Conservation (phyloP, 2,329 filamentous ascomycete species). For the Cercospora zeae-maydis region DNA sequence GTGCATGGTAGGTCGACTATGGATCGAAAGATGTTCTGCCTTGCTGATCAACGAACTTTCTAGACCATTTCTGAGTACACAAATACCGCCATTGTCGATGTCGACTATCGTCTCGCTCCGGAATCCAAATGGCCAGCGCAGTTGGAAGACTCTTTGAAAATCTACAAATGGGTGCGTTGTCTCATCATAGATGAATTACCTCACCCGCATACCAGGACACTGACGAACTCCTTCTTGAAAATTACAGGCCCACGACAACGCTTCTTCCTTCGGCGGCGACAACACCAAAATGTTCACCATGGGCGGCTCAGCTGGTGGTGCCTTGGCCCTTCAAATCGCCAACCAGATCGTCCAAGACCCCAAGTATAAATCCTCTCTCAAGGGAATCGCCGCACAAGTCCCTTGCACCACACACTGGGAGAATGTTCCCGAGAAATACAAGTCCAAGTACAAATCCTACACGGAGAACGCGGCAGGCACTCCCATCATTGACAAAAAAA, state of each 20-base stretch:
- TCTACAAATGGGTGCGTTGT: conserved; percentile 42
- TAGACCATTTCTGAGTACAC: conserved; percentile 22
- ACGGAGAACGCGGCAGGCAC: conserved; percentile 22
- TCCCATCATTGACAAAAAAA: conserved; percentile 26
- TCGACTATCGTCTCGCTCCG: conserved; percentile 46
- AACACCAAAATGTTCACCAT: conserved; percentile 25
- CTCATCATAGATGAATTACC: not conserved
- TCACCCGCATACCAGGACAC: too few species aligned
- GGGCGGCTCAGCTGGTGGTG: conserved; percentile 32
- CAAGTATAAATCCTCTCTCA: conserved; percentile 31
- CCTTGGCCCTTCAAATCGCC: conserved; percentile 24
- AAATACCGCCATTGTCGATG: conserved; percentile 36
- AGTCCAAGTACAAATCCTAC: conserved; percentile 24
- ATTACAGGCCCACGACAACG: conserved; percentile 25
- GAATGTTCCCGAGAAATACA: conserved; percentile 26
- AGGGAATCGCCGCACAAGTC: conserved; percentile 36
- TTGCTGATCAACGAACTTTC: not conserved
- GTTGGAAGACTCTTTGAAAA: conserved; percentile 40
- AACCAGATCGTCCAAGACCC: conserved; percentile 24
- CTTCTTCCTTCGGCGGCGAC: conserved; percentile 25
- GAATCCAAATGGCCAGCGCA: conserved; percentile 46
- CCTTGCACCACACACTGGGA: conserved; percentile 37
- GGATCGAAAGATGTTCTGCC: not conserved
- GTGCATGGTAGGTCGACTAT: conserved; percentile 17
- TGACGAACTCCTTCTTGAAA: not conserved